Evolutionary conservation across 352 stramenopile genomes (phyloP).

Genomic region (Phytopythium montanum): DNA sequence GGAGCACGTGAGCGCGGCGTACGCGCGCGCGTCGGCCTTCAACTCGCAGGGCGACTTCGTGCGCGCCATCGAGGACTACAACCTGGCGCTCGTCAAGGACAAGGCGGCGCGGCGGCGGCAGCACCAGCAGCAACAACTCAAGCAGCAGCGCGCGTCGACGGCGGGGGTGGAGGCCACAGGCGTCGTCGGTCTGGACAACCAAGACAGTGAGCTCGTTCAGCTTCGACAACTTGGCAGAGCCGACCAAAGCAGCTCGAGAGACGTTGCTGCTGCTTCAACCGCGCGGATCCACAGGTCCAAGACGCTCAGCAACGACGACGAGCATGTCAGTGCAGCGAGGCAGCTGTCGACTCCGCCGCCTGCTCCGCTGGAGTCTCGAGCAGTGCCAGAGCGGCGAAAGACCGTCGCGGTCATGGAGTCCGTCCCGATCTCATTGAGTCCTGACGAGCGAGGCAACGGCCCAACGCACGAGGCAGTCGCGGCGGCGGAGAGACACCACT

Average conservation of each 20-base stretch:
- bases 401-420: slow-evolving; percentile 20
- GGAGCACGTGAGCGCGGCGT: slow-evolving; percentile 86
- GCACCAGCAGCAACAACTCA: slow-evolving; percentile 31
- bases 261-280: background rate
- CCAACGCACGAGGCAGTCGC: slow-evolving; percentile 8
- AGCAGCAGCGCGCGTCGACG: slow-evolving; percentile 19
- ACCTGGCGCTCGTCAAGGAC: slow-evolving; percentile 82
- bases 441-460: background rate
- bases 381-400: background rate
- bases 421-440: background rate
- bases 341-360: background rate
- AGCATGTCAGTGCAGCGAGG: background rate
- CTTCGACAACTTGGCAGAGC: background rate
- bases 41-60: slow-evolving; percentile 85
- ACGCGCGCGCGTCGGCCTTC: slow-evolving; percentile 81
- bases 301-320: background rate
- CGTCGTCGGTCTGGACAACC: background rate
- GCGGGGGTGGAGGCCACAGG: background rate
- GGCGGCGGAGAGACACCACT: slow-evolving; percentile 52
- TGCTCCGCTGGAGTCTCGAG: background rate
- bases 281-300: background rate
- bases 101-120: slow-evolving; percentile 30
- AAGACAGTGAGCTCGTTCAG: background rate
- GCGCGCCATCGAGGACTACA: slow-evolving; percentile 89
- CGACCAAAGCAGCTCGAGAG: background rate